Percentiles rank a stretch among this genome's conserved stretches.
These are phyloP conservation scores for Pestalotiopsis sp. DNA, from an alignment of 2,329 filamentous ascomycete species.

Conservation along the genomic window DNA sequence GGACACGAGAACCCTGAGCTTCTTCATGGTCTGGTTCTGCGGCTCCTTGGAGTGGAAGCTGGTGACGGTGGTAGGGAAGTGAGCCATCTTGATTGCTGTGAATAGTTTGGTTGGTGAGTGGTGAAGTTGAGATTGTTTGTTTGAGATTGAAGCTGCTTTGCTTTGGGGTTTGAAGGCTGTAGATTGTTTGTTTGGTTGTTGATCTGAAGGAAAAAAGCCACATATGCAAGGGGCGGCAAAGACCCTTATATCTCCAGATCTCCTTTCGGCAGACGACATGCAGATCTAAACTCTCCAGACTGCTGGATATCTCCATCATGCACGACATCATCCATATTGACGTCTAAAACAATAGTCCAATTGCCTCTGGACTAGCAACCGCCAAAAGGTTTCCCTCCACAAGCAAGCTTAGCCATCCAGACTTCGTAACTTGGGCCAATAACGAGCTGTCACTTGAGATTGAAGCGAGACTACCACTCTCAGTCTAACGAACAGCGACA, in stretches of 20 bases:
- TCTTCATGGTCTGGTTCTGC: neutral
- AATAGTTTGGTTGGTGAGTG: neutral
- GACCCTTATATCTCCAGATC: slow-evolving; percentile 3
- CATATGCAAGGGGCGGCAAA: slow-evolving; percentile 5
- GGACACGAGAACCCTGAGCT: neutral
- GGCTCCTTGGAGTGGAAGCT: slow-evolving; percentile 8
- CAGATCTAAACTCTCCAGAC: neutral
- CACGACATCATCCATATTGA: neutral
- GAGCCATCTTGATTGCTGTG: slow-evolving; percentile 1
- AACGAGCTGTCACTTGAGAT: neutral
- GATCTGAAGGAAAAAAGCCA: neutral
- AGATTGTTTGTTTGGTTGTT: neutral
- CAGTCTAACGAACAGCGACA: neutral
- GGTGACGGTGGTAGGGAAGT: slow-evolving; percentile 8
- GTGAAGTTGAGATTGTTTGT: neutral
- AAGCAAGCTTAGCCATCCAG: neutral
- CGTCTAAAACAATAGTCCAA: neutral
- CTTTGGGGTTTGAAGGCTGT: neutral
- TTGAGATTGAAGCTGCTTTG: neutral
- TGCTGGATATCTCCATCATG: neutral
- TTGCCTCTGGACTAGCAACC: neutral
- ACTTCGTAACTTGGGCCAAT: neutral
- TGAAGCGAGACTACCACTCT: neutral
- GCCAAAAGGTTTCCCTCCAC: neutral
- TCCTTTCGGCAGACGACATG: neutral